Base-by-base conservation (phyloP, 768 basidiomycete genomes). In the Phaeolepiota aurea region DNA sequence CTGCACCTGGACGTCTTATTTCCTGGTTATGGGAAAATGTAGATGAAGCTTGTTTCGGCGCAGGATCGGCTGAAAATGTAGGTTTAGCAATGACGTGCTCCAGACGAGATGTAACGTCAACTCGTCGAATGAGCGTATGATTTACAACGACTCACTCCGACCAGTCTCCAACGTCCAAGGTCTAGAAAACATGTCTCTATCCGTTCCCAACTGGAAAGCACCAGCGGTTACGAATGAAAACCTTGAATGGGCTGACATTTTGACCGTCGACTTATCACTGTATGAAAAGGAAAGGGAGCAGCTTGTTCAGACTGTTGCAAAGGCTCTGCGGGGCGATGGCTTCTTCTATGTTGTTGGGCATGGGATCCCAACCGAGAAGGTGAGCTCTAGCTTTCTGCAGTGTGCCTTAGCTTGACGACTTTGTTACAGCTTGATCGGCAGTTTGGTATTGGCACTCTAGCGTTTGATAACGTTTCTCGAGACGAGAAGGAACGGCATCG, bases 291-390 rank as follows among this genome's bases (percentile, higher is more conserved):
- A 54, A 7, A 52, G 49, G 37, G 40, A 48, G 13, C 47, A 51
- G 39, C 55, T 62, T 5, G 48, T 59, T 14, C 23, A 56, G 10
- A 57, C 52, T 1, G 59, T 63, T 2, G 47, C 48, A 20, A 57
- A 50, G 5, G 61, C 61, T 9, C 51, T 61, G 13, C 48, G 56
- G 38, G 51, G 58, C 18, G 61, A 62, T 43, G 62, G 60, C 5
- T 63, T 63, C 42, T 62, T 63, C 44, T 62, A 64, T 38, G 61
- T 64, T 13, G 51, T 57, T 7, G 56, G 56, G 13, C 62, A 64
- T 39, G 62, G 54, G 2, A 54, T 62, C 32, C 23, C 37, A 4
- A 31, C 46, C 3, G 54, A 59, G 37, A 54, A 44, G 22, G 60
- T 57, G 40, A 33, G 35, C 37, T 25, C 13, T 31, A 31, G 25